These are phyloP conservation scores for Termitomyces sp. DNA, from an alignment of 768 basidiomycete species.

Conservation along the genomic window DNA sequence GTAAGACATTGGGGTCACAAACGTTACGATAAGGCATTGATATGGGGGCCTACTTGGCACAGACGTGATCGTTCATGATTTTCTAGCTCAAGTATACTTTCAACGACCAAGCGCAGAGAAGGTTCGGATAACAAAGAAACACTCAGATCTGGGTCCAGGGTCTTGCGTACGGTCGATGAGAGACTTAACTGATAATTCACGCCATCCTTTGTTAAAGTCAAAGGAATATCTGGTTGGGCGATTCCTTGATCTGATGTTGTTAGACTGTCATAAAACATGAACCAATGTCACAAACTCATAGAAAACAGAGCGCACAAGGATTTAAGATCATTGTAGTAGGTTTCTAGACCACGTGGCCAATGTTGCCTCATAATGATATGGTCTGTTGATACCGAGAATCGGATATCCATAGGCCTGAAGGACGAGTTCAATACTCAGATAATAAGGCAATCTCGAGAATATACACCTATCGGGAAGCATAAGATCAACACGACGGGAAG, in stretches of 20 bases:
- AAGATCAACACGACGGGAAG: conserved; percentile 37
- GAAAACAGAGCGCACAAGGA: conserved; percentile 34
- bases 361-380: conserved; percentile 19
- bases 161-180: conserved; percentile 44
- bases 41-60: conserved; percentile 44
- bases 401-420: conserved; percentile 55
- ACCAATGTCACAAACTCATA: neutral
- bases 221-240: conserved; percentile 43
- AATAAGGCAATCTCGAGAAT: neutral
- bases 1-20: conserved; percentile 2
- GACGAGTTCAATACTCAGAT: neutral
- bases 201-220: conserved; percentile 31
- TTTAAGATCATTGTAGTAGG: conserved; percentile 35
- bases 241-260: conserved; percentile 18
- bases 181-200: conserved; percentile 41
- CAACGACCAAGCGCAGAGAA: conserved; percentile 26
- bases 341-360: conserved; percentile 36
- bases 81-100: conserved; percentile 51
- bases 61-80: conserved; percentile 42
- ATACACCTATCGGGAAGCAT: conserved; percentile 56
- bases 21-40: neutral
- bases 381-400: conserved; percentile 36
- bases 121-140: conserved; percentile 1
- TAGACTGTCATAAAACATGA: conserved; percentile 26
- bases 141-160: conserved; percentile 20